These are phyloP conservation scores for Sesbania bispinosa DNA, from an alignment of 306 rosid species.

Conservation along the genomic window DNA sequence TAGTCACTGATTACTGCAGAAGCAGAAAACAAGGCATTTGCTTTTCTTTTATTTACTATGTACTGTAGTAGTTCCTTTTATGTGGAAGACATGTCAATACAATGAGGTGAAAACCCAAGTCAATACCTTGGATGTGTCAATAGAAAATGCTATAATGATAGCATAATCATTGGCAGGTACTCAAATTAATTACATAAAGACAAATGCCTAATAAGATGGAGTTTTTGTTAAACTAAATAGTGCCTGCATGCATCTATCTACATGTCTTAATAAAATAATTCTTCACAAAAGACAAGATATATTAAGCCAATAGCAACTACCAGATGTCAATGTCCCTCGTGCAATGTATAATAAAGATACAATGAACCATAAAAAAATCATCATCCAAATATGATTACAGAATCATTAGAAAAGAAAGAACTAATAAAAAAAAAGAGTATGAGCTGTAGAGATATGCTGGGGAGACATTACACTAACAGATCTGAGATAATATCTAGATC, in stretches of 20 bases:
- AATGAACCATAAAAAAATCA: constrained; percentile 25
- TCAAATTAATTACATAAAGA: not conserved
- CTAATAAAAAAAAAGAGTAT: not conserved
- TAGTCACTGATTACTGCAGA: not conserved
- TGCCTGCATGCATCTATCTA: not conserved
- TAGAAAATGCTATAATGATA: not conserved
- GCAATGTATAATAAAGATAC: constrained; percentile 30
- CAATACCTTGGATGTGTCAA: not conserved
- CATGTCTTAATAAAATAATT: constrained; percentile 3
- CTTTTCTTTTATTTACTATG: not conserved
- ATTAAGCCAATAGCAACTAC: constrained; percentile 9
- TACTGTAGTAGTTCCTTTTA: not conserved
- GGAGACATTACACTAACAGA: constrained; percentile 21
- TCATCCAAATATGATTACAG: constrained; percentile 14
- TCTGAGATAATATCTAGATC: constrained; percentile 7
- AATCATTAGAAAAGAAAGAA: not conserved
- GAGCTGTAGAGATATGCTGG: constrained; percentile 39
- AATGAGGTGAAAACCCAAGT: not conserved
- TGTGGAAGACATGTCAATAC: not conserved
- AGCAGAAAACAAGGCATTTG: not conserved
- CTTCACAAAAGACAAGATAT: constrained; percentile 7
- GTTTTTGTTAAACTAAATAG: not conserved
- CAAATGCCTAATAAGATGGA: constrained; percentile 4
- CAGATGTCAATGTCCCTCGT: constrained; percentile 36
- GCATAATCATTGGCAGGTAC: not conserved